These are phyloP conservation scores for Solanum sitiens DNA, from an alignment of 257 asterid species.

Conservation along the genomic window DNA sequence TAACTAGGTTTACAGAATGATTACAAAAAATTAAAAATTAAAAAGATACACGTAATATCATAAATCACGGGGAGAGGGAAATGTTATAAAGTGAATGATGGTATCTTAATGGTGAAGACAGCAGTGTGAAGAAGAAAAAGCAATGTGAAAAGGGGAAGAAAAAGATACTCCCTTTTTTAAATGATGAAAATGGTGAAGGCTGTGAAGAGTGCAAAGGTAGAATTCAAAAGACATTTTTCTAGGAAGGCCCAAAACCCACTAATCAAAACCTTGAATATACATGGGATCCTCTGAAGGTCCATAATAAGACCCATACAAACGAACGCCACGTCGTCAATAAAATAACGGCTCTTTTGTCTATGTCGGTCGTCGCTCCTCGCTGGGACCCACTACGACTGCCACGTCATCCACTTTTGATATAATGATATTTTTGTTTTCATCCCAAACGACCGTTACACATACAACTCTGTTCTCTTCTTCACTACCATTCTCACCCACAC, in stretches of 20 bases:
- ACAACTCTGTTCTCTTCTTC: not conserved
- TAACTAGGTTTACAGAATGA: no score
- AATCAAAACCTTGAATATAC: not conserved
- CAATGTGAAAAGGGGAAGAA: no score
- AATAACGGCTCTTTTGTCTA: not conserved
- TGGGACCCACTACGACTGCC: conserved; percentile 11
- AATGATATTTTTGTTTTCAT: not conserved
- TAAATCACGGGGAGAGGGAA: no score
- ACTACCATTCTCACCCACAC: not conserved
- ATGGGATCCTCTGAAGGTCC: not conserved
- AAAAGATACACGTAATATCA: no score
- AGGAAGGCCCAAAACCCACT: not conserved
- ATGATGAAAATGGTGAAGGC: no score
- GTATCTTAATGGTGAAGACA: not conserved
- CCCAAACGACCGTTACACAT: conserved; percentile 54
- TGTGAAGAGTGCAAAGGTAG: not conserved
- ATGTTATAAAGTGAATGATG: not conserved
- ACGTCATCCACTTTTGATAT: conserved; percentile 11
- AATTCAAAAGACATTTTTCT: not conserved
- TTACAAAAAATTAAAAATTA: no score
- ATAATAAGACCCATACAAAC: not conserved
- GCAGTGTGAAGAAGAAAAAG: not conserved
- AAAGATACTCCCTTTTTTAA: not conserved
- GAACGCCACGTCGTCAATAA: not conserved
- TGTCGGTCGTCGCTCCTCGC: not conserved